Conservation (phyloP, 495 filamentous ascomycete species). For the Aspergillus cavernicola region DNA sequence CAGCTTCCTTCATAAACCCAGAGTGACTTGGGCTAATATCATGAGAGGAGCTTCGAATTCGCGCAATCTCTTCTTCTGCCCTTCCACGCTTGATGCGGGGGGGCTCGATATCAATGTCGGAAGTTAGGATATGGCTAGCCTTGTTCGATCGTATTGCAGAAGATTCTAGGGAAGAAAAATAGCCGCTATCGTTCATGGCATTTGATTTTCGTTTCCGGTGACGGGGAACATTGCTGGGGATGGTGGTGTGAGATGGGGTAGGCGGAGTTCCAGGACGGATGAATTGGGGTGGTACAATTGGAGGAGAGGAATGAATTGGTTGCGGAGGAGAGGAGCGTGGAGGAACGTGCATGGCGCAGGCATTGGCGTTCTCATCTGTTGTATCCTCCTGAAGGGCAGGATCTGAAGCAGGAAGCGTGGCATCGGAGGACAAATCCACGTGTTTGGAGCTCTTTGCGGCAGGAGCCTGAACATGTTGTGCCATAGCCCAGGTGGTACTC, state of each 20-base stretch:
- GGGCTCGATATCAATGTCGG: constrained; percentile 67
- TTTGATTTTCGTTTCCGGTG: constrained; percentile 68
- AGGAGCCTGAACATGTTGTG: constrained; percentile 26
- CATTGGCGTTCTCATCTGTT: constrained; percentile 43
- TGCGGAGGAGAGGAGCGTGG: constrained; percentile 59
- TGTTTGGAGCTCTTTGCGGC: constrained; percentile 23
- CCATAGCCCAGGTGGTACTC: constrained; percentile 40
- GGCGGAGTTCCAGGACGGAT: constrained; percentile 72
- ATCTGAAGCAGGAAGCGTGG: constrained; percentile 88
- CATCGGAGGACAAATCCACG: constrained; percentile 81
- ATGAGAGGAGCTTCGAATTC: constrained; percentile 86
- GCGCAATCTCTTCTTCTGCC: constrained; percentile 92
- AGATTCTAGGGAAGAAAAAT: constrained; percentile 96
- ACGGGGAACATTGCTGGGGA: constrained; percentile 48
- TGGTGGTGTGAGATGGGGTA: constrained; percentile 51
- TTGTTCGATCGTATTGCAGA: constrained; percentile 74
- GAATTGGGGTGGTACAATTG: constrained; percentile 61
- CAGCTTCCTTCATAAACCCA: constrained; percentile 38
- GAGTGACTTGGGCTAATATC: constrained; percentile 77
- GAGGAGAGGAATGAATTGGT: constrained; percentile 83
- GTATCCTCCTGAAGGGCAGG: constrained; percentile 64
- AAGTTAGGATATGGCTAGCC: constrained; percentile 57
- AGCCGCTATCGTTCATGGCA: constrained; percentile 89
- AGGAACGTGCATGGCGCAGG: constrained; percentile 27
- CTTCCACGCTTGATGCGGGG: constrained; percentile 81